These are phyloP conservation scores for Termitomyces bulborhizus DNA, from an alignment of 768 basidiomycete genomes.

Conservation along the genomic window DNA sequence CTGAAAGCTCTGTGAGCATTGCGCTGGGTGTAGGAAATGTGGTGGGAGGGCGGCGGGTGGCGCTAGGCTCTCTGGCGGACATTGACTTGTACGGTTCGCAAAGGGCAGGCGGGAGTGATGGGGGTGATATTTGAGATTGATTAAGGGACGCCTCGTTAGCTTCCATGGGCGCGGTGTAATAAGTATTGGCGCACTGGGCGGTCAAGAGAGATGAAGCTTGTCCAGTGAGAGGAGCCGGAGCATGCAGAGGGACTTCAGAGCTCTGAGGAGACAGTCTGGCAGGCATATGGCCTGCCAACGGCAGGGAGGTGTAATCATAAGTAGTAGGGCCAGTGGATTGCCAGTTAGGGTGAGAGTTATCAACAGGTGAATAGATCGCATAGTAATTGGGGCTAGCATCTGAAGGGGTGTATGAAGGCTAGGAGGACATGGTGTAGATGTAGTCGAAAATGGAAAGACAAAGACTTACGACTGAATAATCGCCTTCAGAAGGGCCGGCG, in stretches of 20 bases:
- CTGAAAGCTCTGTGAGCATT: conserved; percentile 42
- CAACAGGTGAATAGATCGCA: background rate
- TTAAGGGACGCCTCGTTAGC: background rate
- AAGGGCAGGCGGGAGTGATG: background rate
- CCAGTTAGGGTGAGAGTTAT: background rate
- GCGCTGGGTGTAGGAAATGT: conserved; percentile 66
- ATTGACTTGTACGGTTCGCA: conserved; percentile 6
- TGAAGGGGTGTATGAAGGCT: background rate
- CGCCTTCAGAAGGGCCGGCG: background rate
- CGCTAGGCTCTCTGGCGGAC: conserved; percentile 2
- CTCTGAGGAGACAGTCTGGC: conserved; percentile 7
- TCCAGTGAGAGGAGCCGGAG: conserved; percentile 21
- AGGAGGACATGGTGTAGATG: background rate
- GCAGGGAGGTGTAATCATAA: background rate
- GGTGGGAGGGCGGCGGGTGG: conserved; percentile 17
- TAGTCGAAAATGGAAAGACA: background rate
- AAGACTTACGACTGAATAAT: background rate
- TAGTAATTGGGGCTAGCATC: background rate
- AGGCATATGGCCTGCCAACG: background rate
- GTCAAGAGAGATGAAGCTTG: conserved; percentile 14
- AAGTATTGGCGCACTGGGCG: background rate
- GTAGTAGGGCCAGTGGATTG: background rate
- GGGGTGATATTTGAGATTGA: conserved; percentile 1
- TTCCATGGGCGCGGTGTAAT: background rate
- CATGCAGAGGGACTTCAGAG: conserved; percentile 20